Conservation (phyloP, 768 basidiomycete species). For the Clavulina sp. region DNA sequence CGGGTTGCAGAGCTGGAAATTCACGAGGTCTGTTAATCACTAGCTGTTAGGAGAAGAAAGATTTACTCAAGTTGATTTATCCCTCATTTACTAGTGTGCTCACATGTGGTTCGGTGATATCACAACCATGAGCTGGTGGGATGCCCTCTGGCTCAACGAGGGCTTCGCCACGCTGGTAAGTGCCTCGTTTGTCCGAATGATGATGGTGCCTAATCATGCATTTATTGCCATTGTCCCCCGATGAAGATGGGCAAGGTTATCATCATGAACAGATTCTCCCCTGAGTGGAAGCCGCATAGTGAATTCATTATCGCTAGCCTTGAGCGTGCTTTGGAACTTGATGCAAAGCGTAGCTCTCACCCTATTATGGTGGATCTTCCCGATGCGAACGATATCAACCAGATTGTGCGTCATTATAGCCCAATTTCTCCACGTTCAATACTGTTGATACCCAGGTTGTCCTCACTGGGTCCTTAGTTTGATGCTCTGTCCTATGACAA, state of each 20-base stretch:
- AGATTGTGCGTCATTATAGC: too few relatives aligned
- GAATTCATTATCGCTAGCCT: conserved; percentile 68
- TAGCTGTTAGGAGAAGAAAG: too few relatives aligned
- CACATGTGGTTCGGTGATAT: conserved; percentile 60
- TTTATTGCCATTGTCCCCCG: too few relatives aligned
- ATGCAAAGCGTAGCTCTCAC: conserved; percentile 76
- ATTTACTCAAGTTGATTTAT: too few relatives aligned
- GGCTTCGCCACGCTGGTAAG: conserved; percentile 74
- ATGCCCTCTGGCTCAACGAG: conserved; percentile 35
- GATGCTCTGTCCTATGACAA: conserved; percentile 77
- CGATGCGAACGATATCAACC: conserved; percentile 65
- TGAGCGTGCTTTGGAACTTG: conserved; percentile 58
- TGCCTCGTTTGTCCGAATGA: conserved; percentile 4
- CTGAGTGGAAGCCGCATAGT: conserved; percentile 9
- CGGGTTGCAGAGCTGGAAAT: conserved; percentile 58
- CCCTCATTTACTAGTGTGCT: too few relatives aligned
- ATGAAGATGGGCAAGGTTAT: conserved; percentile 78
- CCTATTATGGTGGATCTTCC: conserved; percentile 85
- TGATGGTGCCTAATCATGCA: background rate
- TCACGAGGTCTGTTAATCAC: conserved; percentile 65
- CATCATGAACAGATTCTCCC: conserved; percentile 44
- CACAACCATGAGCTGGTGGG: conserved; percentile 89
- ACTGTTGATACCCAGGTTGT: too few relatives aligned
- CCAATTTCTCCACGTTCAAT: too few relatives aligned
- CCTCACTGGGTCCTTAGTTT: too few relatives aligned